A percentile compares a stretch with the other conserved stretches of the same genome.
These are phyloP conservation scores for Colletotrichum somersetense DNA, from an alignment of 2,329 filamentous ascomycete species.

Conservation along the genomic window DNA sequence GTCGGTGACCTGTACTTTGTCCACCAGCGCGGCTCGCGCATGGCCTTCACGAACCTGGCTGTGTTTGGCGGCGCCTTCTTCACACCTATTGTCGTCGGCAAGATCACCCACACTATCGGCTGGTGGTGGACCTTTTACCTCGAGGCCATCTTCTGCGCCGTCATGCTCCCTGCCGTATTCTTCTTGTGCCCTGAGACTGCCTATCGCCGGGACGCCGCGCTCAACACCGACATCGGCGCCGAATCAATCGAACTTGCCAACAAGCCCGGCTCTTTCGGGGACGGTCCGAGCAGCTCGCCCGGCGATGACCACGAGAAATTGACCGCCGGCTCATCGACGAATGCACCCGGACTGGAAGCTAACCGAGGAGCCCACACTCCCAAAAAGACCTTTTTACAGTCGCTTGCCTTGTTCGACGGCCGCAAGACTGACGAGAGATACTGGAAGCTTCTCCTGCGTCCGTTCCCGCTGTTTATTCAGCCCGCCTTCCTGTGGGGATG, in stretches of 20 bases:
- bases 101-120: constrained; percentile 81
- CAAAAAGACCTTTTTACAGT: constrained; percentile 70
- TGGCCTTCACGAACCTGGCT: constrained; percentile 79
- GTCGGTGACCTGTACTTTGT: constrained; percentile 94
- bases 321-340: not conserved
- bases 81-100: constrained; percentile 91
- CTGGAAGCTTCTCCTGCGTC: constrained; percentile 73
- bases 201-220: constrained; percentile 73
- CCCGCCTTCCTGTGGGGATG: constrained; percentile 85
- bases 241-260: constrained; percentile 46
- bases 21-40: constrained; percentile 84
- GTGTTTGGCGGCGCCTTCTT: constrained; percentile 70
- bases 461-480: constrained; percentile 85
- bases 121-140: constrained; percentile 93
- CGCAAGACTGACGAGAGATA: constrained; percentile 84
- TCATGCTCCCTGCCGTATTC: constrained; percentile 77
- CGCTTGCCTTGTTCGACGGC: constrained; percentile 80
- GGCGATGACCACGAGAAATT: constrained; percentile 22
- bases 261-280: not conserved
- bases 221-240: constrained; percentile 77
- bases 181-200: constrained; percentile 86
- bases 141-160: constrained; percentile 84
- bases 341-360: not conserved
- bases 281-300: not conserved
- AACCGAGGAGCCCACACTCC: constrained; percentile 49